Evolutionary conservation across 1,284 basidiomycete species (phyloP).

Genomic region (Tylopilus orsonianus): DNA sequence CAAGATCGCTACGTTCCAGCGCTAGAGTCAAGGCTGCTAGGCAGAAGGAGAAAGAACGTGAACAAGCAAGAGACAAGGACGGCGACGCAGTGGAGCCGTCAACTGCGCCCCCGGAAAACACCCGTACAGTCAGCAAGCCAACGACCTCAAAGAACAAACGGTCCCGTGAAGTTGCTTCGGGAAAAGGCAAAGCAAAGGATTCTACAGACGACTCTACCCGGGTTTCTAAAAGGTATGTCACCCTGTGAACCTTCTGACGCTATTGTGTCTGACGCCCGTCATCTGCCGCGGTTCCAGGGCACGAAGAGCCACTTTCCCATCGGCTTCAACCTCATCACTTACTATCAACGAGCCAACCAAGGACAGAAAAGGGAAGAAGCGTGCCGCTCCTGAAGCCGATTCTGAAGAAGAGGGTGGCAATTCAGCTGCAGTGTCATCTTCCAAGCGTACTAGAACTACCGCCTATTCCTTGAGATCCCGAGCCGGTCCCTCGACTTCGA

Average conservation of each 20-base stretch:
- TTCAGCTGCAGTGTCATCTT: constrained; percentile 42
- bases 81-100: constrained; percentile 41
- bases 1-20: constrained; percentile 64
- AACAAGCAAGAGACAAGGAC: constrained; percentile 42
- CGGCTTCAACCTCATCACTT: constrained; percentile 44
- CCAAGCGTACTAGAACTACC: constrained; percentile 56
- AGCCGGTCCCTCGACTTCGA: constrained; percentile 42
- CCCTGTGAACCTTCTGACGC: constrained; percentile 23
- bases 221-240: constrained; percentile 59
- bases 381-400: constrained; percentile 65
- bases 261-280: constrained; percentile 23
- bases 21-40: constrained; percentile 76
- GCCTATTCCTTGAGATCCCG: constrained; percentile 69
- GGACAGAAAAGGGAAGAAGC: constrained; percentile 83
- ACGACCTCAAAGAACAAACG: constrained; percentile 51
- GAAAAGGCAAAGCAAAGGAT: constrained; percentile 68
- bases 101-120: constrained; percentile 39
- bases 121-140: constrained; percentile 41
- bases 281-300: constrained; percentile 42
- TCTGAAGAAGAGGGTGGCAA: constrained; percentile 57
- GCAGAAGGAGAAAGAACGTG: constrained; percentile 55
- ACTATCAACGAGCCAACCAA: constrained; percentile 73
- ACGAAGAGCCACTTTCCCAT: constrained; percentile 54
- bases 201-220: constrained; percentile 49
- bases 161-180: constrained; percentile 47